Percentiles rank a stretch among this genome's conserved stretches.
Evolutionary conservation across 2,329 filamentous ascomycete species (phyloP).

Genomic region (Podosphaera leucotricha): DNA sequence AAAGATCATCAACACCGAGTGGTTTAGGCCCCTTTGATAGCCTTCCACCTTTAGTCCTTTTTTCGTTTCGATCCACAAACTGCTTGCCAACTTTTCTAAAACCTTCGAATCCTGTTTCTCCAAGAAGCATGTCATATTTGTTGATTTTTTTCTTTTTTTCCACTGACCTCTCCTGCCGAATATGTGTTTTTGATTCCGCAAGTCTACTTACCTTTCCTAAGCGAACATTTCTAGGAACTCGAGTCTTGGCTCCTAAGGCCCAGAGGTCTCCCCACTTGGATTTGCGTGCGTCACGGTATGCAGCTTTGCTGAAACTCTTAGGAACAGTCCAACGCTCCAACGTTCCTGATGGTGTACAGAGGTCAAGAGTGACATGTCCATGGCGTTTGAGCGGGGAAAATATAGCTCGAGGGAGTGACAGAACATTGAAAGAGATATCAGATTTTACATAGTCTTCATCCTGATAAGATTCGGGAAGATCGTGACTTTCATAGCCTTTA

Average conservation of each 20-base stretch:
- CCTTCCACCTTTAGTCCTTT: slow-evolving; percentile 2
- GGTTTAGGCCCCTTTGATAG: neutral
- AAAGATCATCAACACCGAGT: slow-evolving; percentile 1
- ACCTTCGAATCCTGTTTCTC: slow-evolving; percentile 11
- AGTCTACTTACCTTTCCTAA: slow-evolving; percentile 8
- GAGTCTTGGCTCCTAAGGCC: slow-evolving; percentile 82
- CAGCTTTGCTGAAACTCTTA: slow-evolving; percentile 52
- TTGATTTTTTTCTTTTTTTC: slow-evolving; percentile 19
- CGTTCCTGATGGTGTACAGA: slow-evolving; percentile 67
- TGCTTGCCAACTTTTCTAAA: slow-evolving; percentile 10
- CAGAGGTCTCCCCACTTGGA: slow-evolving; percentile 80
- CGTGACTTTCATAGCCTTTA: slow-evolving; percentile 37
- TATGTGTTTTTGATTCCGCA: slow-evolving; percentile 16
- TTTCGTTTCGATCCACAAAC: slow-evolving; percentile 13
- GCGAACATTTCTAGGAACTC: slow-evolving; percentile 36
- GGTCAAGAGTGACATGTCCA: slow-evolving; percentile 69
- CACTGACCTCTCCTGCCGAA: slow-evolving; percentile 12
- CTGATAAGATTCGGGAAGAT: slow-evolving; percentile 10
- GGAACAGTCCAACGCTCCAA: slow-evolving; percentile 91
- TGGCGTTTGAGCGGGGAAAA: slow-evolving; percentile 65
- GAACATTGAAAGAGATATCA: slow-evolving; percentile 22
- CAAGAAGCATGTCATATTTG: slow-evolving; percentile 16
- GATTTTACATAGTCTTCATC: slow-evolving; percentile 4
- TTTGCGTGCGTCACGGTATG: slow-evolving; percentile 85
- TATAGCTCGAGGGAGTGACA: slow-evolving; percentile 56